These are phyloP conservation scores for Ilyonectria robusta DNA, from an alignment of 2,329 filamentous ascomycete species.

Conservation along the genomic window DNA sequence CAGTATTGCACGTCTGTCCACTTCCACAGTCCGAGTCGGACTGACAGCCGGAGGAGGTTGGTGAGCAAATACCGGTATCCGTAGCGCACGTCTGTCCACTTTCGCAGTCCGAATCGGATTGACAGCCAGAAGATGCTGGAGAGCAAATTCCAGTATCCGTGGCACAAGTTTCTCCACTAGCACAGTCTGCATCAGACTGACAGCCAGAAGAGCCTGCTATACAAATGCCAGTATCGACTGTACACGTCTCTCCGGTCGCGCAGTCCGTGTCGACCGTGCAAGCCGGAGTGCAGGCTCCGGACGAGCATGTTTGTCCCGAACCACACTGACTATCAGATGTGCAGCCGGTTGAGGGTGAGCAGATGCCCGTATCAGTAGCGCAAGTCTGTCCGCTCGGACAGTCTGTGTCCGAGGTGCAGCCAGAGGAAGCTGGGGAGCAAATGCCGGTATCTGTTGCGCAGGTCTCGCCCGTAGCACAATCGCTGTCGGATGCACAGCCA, in stretches of 20 bases:
- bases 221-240: not conserved
- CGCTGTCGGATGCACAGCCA: not conserved
- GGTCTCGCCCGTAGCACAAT: not conserved
- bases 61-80: not conserved
- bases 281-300: not conserved
- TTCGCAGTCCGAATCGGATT: not conserved
- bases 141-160: not conserved
- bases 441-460: not conserved
- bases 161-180: too few relatives aligned
- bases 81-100: not conserved
- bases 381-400: constrained; percentile 5
- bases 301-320: not conserved
- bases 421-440: not conserved
- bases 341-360: not conserved
- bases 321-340: not conserved
- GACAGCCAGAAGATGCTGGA: not conserved
- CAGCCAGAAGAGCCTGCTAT: not conserved
- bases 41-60: too few relatives aligned
- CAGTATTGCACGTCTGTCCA: too few relatives aligned
- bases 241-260: not conserved
- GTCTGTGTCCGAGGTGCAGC: not conserved
- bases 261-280: constrained; percentile 4
- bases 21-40: too few relatives aligned
- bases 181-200: not conserved
- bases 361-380: not conserved